Percentiles rank a stretch among this genome's conserved stretches.
Conservation (phyloP, 1,284 basidiomycete species). For the Apiotrichum laibachii region DNA sequence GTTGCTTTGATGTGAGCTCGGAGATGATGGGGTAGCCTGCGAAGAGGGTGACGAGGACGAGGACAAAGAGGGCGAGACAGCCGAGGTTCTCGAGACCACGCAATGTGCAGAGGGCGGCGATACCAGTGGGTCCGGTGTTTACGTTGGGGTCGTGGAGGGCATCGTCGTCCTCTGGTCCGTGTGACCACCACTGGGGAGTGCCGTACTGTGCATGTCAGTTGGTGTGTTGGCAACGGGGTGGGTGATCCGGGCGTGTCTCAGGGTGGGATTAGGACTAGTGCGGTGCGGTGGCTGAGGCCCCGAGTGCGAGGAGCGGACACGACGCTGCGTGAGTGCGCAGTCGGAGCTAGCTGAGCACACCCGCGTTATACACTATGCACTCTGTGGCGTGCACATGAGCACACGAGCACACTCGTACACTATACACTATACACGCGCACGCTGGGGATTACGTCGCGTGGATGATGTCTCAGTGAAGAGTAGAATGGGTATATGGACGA, state of each 20-base stretch:
- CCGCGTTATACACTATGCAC: too few relatives aligned
- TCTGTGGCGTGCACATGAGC: too few relatives aligned
- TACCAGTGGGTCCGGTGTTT: constrained; percentile 15
- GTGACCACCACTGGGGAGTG: background rate
- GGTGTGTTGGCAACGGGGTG: background rate
- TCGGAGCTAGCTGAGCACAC: too few relatives aligned
- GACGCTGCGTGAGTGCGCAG: too few relatives aligned
- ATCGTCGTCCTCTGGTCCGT: constrained; percentile 48
- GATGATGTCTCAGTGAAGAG: too few relatives aligned
- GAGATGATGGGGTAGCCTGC: constrained; percentile 76
- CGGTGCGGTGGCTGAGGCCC: too few relatives aligned
- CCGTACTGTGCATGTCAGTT: background rate
- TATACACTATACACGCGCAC: too few relatives aligned
- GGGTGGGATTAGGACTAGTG: background rate
- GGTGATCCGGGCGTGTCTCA: background rate
- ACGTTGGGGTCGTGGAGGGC: constrained; percentile 46
- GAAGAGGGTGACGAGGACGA: constrained; percentile 57
- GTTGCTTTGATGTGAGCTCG: constrained; percentile 45
- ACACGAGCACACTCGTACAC: too few relatives aligned
- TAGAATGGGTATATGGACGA: too few relatives aligned
- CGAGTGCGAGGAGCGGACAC: too few relatives aligned
- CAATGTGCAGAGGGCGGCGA: constrained; percentile 9
- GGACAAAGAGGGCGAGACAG: constrained; percentile 59
- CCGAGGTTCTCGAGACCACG: constrained; percentile 17
- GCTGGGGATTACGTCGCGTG: too few relatives aligned